A percentile compares a stretch with the other conserved stretches of the same genome.
These are phyloP conservation scores for Ilyonectria destructans DNA, from an alignment of 2,329 filamentous ascomycete genomes.

Conservation along the genomic window DNA sequence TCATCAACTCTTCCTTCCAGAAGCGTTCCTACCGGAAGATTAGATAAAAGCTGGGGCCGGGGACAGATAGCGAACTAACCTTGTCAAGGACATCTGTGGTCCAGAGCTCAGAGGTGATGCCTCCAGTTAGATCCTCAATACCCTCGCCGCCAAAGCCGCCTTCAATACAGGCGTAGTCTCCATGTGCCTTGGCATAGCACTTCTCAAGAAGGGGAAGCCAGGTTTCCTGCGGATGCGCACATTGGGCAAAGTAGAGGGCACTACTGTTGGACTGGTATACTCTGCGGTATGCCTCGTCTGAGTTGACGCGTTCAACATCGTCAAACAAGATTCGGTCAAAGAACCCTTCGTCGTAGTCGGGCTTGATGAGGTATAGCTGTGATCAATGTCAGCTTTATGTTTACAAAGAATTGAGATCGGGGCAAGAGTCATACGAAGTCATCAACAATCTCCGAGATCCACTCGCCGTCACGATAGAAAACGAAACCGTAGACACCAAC, in stretches of 20 bases:
- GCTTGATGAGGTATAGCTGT: constrained; percentile 68
- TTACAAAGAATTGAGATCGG: background rate
- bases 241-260: constrained; percentile 84
- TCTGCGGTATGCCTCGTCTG: constrained; percentile 75
- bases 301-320: constrained; percentile 64
- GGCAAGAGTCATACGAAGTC: constrained; percentile 61
- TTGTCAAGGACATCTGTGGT: constrained; percentile 81
- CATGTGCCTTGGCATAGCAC: constrained; percentile 86
- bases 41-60: background rate
- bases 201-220: constrained; percentile 87
- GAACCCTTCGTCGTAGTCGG: constrained; percentile 74
- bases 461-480: constrained; percentile 86
- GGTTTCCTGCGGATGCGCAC: constrained; percentile 82
- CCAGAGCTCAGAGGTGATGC: constrained; percentile 77
- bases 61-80: constrained; percentile 59
- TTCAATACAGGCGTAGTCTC: constrained; percentile 83
- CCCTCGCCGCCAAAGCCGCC: constrained; percentile 78
- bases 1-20: constrained; percentile 84
- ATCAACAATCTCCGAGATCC: constrained; percentile 73
- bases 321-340: constrained; percentile 63
- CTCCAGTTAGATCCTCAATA: constrained; percentile 75
- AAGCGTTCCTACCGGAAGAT: constrained; percentile 64
- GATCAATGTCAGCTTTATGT: background rate
- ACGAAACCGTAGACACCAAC: constrained; percentile 91
- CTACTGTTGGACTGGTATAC: constrained; percentile 83